Base-by-base conservation (phyloP, 371 early-diverging fungal species). In the Catenaria anguillulae region DNA sequence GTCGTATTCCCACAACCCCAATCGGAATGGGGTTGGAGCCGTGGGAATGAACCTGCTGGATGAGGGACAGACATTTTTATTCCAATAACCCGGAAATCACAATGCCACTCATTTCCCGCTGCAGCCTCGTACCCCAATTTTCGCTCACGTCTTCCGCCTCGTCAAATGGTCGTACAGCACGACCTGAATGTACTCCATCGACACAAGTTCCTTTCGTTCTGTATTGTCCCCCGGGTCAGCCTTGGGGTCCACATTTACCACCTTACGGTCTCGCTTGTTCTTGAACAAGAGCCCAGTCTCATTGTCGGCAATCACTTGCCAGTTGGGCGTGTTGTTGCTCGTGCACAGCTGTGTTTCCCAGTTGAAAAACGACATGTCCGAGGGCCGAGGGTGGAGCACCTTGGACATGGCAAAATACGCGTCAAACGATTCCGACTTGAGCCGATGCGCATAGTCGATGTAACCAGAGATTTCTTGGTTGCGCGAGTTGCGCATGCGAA, bases 261-360 rank as follows among this genome's bases (percentile, higher is more conserved):
- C 75, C 68, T 79, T 79, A 29, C 80, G 54, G 62, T 79, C 80
- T 4, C 78, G 50, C 66, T 79, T 79, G 65, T 79, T 79, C 60
- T 78, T 78, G 61, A 79, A 79, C 45, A 77, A 54, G 33, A 79
- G 61, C 13, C 80, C 80, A 43, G 67, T 73, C 66, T 74, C 78
- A 43, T 79, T 71, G 63, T 79, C 80, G 4, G 80, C 74, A 64
- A 78, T 73, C 23, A 79, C 80, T 63, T 79, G 80, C 58, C 77
- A 79, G 55, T 79, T 79, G 24, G 77, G 76, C 10, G 78, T 78
- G 29, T 74, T 72, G 62, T 75, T 77, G 62, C 62, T 64, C 0
- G 77, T 78, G 67, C 77, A 75, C 0, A 70, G 75, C 56, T 76
- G 76, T 15, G 78, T 79, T 58, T 78, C 78, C 80, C 80, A 78